Percentiles rank a stretch among this genome's conserved stretches.
These are phyloP conservation scores for Pyrenochaeta sp. DNA, from an alignment of 2,329 filamentous ascomycete species.

Conservation along the genomic window DNA sequence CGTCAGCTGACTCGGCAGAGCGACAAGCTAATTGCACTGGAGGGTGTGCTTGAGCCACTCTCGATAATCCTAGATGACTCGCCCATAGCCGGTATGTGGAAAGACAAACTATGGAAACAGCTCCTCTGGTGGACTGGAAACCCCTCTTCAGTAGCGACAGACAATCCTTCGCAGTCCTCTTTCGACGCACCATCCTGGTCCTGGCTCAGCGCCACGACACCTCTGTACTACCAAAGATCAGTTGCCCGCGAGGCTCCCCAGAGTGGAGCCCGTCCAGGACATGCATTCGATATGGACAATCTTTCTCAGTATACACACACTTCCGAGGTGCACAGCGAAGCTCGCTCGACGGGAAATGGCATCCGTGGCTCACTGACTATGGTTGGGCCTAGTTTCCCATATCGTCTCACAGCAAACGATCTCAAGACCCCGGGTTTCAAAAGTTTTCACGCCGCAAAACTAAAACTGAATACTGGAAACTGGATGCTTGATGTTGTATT, in stretches of 20 bases:
- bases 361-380: constrained; percentile 5
- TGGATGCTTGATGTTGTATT: not conserved
- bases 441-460: constrained; percentile 7
- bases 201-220: constrained; percentile 4
- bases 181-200: constrained; percentile 14
- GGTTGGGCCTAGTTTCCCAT: constrained; percentile 3
- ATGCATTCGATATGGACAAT: constrained; percentile 6
- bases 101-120: constrained; percentile 7
- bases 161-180: not conserved
- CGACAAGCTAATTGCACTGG: constrained; percentile 13
- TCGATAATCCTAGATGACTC: not conserved
- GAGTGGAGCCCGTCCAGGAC: not conserved
- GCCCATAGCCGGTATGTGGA: constrained; percentile 14
- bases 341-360: not conserved
- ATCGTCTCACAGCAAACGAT: constrained; percentile 6
- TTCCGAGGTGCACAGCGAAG: not conserved
- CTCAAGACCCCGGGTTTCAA: constrained; percentile 6
- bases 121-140: constrained; percentile 9
- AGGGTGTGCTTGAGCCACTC: constrained; percentile 10
- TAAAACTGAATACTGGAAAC: constrained; percentile 1
- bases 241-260: not conserved
- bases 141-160: not conserved
- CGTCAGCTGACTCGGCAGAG: constrained; percentile 5
- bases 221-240: constrained; percentile 11
- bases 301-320: not conserved